Evolutionary conservation across 352 stramenopile species (phyloP).

Genomic region (Pythium brassicae): DNA sequence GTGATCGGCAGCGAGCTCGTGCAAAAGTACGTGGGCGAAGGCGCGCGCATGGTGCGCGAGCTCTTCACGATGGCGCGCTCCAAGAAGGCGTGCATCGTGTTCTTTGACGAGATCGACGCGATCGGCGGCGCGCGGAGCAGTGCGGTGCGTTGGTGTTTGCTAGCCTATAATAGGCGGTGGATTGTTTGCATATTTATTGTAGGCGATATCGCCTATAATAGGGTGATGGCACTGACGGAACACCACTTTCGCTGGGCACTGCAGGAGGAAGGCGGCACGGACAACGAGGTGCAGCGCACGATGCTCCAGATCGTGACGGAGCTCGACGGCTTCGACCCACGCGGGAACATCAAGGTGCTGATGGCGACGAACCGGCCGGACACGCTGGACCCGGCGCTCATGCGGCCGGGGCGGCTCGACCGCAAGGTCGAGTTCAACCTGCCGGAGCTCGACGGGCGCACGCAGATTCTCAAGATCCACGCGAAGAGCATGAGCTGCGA

Average conservation of each 20-base stretch:
- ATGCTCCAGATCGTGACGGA: constrained; percentile 99
- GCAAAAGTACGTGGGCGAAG: constrained; percentile 99
- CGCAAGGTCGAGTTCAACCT: constrained; percentile 99
- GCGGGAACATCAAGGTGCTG: constrained; percentile 99
- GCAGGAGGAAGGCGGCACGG: constrained; percentile 91
- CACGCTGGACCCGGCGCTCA: constrained; percentile 94
- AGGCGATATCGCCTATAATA: background rate
- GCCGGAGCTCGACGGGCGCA: constrained; percentile 97
- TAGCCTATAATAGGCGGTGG: background rate
- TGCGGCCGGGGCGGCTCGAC: constrained; percentile 96
- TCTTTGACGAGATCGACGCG: constrained; percentile 99
- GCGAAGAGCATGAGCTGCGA: constrained; percentile 99
- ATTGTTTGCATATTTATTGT: too few species aligned
- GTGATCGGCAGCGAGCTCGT: constrained; percentile 99
- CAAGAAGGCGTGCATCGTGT: constrained; percentile 98
- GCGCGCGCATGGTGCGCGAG: constrained; percentile 98
- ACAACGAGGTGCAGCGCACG: constrained; percentile 99
- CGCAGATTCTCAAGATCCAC: constrained; percentile 99
- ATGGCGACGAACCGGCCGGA: constrained; percentile 98
- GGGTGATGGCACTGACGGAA: background rate
- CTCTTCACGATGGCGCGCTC: constrained; percentile 99
- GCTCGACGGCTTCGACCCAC: constrained; percentile 98
- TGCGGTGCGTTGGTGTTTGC: constrained; percentile 25
- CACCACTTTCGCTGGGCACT: background rate
- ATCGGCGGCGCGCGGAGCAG: constrained; percentile 93